A percentile compares a stretch with the other conserved stretches of the same genome.
These are phyloP conservation scores for Entomortierella parvispora DNA, from an alignment of 192 early-diverging fungal species.

Conservation along the genomic window DNA sequence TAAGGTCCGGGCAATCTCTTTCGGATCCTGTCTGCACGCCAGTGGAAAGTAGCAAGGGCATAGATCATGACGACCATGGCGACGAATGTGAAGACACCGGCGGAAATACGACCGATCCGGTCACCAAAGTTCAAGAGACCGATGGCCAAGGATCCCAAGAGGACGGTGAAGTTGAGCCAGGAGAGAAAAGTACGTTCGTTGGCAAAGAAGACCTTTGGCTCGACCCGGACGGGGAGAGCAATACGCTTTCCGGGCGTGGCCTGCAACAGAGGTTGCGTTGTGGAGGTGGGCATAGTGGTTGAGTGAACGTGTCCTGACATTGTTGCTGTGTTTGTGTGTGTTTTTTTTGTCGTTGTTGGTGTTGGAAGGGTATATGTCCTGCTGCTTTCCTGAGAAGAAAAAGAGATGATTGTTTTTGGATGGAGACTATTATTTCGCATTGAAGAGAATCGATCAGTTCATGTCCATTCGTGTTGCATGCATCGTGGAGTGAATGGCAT, in stretches of 20 bases:
- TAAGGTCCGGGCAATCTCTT: constrained; percentile 76
- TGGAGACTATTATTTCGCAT: too few species aligned
- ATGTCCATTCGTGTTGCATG: too few species aligned
- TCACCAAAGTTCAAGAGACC: constrained; percentile 88
- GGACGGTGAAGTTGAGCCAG: constrained; percentile 87
- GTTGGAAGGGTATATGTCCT: background rate
- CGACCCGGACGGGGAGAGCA: constrained; percentile 79
- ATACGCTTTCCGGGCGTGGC: constrained; percentile 69
- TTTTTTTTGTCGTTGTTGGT: background rate
- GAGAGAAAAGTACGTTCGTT: constrained; percentile 94
- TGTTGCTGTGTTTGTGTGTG: background rate
- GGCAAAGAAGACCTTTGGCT: constrained; percentile 94
- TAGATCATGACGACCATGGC: constrained; percentile 86
- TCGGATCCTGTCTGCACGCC: constrained; percentile 74
- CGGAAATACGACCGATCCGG: constrained; percentile 64
- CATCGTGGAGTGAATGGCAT: too few species aligned
- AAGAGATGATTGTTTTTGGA: background rate
- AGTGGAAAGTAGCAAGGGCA: constrained; percentile 79
- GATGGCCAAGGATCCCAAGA: constrained; percentile 79
- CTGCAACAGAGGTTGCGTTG: constrained; percentile 46
- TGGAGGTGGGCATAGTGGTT: constrained; percentile 40
- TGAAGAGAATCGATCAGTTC: too few species aligned
- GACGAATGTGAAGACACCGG: constrained; percentile 65
- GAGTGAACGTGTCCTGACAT: constrained; percentile 51
- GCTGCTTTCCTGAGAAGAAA: background rate